phyloP scores from a whole-genome alignment of 2,329 filamentous ascomycete genomes.

The Pseudodiploospora longispora region DNA sequence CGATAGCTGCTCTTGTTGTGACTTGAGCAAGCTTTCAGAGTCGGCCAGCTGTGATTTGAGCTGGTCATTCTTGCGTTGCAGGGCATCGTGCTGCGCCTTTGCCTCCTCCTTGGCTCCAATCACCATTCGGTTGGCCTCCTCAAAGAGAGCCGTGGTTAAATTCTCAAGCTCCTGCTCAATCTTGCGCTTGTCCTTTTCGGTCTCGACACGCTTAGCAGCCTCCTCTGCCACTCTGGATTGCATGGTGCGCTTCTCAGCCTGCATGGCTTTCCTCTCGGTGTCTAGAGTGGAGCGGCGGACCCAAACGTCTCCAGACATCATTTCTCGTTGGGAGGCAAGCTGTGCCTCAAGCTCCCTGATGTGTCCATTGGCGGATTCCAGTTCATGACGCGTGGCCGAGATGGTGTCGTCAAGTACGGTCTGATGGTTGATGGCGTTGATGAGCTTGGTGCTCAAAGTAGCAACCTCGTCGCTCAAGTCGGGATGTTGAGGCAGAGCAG shows the following conservation, averaged over 20 bases:
- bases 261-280: slow-evolving; percentile 55
- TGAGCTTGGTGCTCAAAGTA: slow-evolving; percentile 85
- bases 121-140: slow-evolving; percentile 98
- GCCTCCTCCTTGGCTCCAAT: slow-evolving; percentile 80
- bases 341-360: slow-evolving; percentile 59
- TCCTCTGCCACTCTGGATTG: slow-evolving; percentile 56
- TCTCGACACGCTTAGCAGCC: slow-evolving; percentile 52
- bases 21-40: slow-evolving; percentile 75
- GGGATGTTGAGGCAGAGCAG: slow-evolving; percentile 37
- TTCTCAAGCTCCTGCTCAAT: slow-evolving; percentile 91
- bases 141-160: slow-evolving; percentile 86
- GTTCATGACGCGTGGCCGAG: slow-evolving; percentile 71
- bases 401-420: slow-evolving; percentile 85
- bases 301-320: slow-evolving; percentile 66
- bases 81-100: slow-evolving; percentile 69
- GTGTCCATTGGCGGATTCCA: slow-evolving; percentile 62
- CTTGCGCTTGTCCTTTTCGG: slow-evolving; percentile 72
- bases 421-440: slow-evolving; percentile 95
- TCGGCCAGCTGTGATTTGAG: slow-evolving; percentile 78
- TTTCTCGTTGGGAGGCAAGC: slow-evolving; percentile 61
- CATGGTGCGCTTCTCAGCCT: slow-evolving; percentile 51
- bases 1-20: slow-evolving; percentile 85
- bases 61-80: slow-evolving; percentile 81
- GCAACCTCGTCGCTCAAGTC: slow-evolving; percentile 69
- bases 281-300: slow-evolving; percentile 70